phyloP scores from a whole-genome alignment of 805 yeast genomes.

The Wickerhamomyces tratensis region DNA sequence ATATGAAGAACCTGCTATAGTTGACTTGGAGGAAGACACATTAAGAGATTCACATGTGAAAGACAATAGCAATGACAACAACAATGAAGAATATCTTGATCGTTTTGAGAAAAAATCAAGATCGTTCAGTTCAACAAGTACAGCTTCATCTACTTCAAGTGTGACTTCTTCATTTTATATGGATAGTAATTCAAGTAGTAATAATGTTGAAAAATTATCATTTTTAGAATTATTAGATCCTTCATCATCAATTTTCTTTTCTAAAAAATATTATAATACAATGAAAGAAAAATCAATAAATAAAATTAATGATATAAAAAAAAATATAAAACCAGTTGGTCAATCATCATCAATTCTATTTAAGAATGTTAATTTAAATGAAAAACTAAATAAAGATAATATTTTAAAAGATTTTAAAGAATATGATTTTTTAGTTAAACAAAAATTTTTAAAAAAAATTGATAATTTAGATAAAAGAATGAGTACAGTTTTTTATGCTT shows the following conservation, averaged over 20 bases:
- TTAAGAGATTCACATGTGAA: too few species aligned
- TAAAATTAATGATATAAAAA: constrained; percentile 11
- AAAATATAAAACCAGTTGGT: constrained; percentile 2
- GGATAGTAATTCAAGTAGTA: too few species aligned
- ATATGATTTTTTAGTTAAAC: constrained; percentile 14
- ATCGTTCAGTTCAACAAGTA: not conserved
- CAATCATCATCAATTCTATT: constrained; percentile 1
- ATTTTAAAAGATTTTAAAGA: constrained; percentile 12
- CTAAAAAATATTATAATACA: constrained; percentile 14
- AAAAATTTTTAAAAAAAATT: constrained; percentile 18
- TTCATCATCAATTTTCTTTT: constrained; percentile 14
- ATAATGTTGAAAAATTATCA: constrained; percentile 12
- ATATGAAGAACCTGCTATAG: too few species aligned
- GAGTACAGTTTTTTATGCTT: constrained; percentile 27
- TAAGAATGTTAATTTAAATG: constrained; percentile 5
- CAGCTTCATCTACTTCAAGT: not conserved
- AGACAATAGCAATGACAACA: too few species aligned
- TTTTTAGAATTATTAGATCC: constrained; percentile 21
- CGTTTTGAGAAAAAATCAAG: not conserved
- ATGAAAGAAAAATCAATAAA: constrained; percentile 15
- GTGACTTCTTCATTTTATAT: too few species aligned
- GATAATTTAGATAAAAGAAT: constrained; percentile 29
- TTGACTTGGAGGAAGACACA: too few species aligned
- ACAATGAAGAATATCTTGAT: too few species aligned
- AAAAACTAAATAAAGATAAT: constrained; percentile 5